Conservation (phyloP, 352 stramenopile species). For the Globisporangium echinulatum region DNA sequence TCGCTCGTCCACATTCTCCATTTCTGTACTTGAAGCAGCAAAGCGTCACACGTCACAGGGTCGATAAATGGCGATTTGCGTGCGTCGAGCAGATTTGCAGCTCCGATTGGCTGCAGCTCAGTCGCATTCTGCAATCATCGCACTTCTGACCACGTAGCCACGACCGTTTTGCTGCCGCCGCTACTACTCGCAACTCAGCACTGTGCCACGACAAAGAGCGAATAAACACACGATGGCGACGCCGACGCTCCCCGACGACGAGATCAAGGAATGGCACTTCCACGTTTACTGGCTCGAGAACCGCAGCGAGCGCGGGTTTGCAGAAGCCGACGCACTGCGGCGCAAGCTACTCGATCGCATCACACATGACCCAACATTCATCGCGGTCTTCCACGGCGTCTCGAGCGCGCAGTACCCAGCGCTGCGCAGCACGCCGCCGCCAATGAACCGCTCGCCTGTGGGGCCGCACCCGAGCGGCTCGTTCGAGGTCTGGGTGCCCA, state of each 20-base stretch:
- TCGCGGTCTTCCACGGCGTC: conserved; percentile 54
- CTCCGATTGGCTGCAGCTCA: too few species aligned
- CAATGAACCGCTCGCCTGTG: conserved; percentile 51
- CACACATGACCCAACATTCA: conserved; percentile 34
- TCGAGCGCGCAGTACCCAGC: conserved; percentile 27
- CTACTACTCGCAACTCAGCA: too few species aligned
- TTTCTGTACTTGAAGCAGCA: too few species aligned
- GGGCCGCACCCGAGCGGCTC: conserved; percentile 56
- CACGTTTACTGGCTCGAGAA: conserved; percentile 60
- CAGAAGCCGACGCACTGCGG: conserved; percentile 36
- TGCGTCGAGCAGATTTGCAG: too few species aligned
- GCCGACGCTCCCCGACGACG: conserved; percentile 4
- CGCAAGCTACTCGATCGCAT: conserved; percentile 41
- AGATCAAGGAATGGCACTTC: conserved; percentile 73
- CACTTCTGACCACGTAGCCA: too few species aligned
- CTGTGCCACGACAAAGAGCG: too few species aligned
- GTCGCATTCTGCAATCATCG: too few species aligned
- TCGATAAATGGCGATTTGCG: too few species aligned
- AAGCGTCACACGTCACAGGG: too few species aligned
- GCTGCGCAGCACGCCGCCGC: conserved; percentile 19
- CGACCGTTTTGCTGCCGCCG: too few species aligned
- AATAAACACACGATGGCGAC: too few species aligned
- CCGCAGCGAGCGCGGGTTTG: conserved; percentile 26
- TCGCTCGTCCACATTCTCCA: too few species aligned
- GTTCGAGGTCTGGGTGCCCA: conserved; percentile 66